phyloP scores from a whole-genome alignment of 129 eudicot genomes.

The Calendula officinalis region DNA sequence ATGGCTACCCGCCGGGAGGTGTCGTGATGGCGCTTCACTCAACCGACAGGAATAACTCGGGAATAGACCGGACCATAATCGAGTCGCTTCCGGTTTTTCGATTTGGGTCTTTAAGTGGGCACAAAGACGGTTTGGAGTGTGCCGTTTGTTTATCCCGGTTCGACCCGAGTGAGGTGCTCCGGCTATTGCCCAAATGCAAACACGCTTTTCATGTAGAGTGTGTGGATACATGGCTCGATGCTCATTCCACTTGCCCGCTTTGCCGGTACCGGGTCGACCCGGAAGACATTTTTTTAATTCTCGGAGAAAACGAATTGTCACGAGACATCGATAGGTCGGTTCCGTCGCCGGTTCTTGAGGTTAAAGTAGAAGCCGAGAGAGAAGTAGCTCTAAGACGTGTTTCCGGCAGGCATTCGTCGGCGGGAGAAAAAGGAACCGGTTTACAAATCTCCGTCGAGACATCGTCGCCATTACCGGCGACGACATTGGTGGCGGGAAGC shows the following conservation, averaged over 20 bases:
- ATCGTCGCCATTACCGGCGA: not conserved
- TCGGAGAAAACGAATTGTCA: slow-evolving; percentile 18
- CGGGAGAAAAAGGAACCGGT: slow-evolving; percentile 42
- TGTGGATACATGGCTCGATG: slow-evolving; percentile 91
- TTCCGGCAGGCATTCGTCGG: slow-evolving; percentile 72
- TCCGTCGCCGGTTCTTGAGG: not conserved
- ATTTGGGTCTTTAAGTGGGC: slow-evolving; percentile 69
- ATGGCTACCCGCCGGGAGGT: not conserved
- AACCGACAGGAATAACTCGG: slow-evolving; percentile 48
- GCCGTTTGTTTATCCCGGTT: slow-evolving; percentile 76
- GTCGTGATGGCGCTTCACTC: not conserved
- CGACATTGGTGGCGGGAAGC: slow-evolving; percentile 10
- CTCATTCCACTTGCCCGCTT: slow-evolving; percentile 93
- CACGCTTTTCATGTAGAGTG: slow-evolving; percentile 95
- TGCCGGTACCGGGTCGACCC: slow-evolving; percentile 87
- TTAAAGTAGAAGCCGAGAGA: slow-evolving; percentile 1
- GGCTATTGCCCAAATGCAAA: slow-evolving; percentile 79
- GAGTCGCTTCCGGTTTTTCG: slow-evolving; percentile 74
- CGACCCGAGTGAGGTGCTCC: slow-evolving; percentile 55
- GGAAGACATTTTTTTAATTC: slow-evolving; percentile 61
- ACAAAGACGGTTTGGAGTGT: slow-evolving; percentile 80
- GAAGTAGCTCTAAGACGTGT: slow-evolving; percentile 31
- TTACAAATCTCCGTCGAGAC: slow-evolving; percentile 15
- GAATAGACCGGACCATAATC: slow-evolving; percentile 60
- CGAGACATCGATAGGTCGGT: slow-evolving; percentile 3